These are phyloP conservation scores for Diaporthe sp. DNA, from an alignment of 2,329 filamentous ascomycete species.

Conservation along the genomic window DNA sequence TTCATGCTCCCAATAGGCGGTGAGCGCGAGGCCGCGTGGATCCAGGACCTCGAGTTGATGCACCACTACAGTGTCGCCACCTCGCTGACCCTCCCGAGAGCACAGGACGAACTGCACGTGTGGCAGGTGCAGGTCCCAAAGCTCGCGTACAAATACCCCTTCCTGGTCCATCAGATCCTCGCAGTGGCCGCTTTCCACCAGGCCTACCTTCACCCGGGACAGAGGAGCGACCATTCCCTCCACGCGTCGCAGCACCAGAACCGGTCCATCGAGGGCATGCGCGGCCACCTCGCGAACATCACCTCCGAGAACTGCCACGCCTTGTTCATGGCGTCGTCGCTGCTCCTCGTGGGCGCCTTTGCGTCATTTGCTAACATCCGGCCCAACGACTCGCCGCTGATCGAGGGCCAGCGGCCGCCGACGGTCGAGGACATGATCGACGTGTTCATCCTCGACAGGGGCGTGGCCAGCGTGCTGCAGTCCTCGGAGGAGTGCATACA, in stretches of 20 bases:
- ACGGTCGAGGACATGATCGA: conserved; percentile 51
- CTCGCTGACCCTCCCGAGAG: conserved; percentile 50
- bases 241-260: conserved; percentile 53
- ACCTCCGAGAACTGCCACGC: conserved; percentile 50
- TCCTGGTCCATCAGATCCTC: conserved; percentile 51
- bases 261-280: conserved; percentile 50
- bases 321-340: conserved; percentile 50
- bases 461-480: conserved; percentile 50
- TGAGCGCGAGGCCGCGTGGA: conserved; percentile 46
- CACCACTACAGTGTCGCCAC: conserved; percentile 49
- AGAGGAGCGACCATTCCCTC: conserved; percentile 45
- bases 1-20: conserved; percentile 38
- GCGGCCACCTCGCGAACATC: conserved; percentile 46
- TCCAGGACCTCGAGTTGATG: conserved; percentile 53
- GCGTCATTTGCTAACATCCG: conserved; percentile 46
- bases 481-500: conserved; percentile 45
- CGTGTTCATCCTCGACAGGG: conserved; percentile 50
- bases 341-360: conserved; percentile 52
- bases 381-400: conserved; percentile 40
- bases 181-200: conserved; percentile 51
- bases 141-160: conserved; percentile 48
- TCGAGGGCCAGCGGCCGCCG: conserved; percentile 35
- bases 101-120: conserved; percentile 46
- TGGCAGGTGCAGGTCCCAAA: conserved; percentile 50
- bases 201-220: conserved; percentile 47